A percentile compares a stretch with the other conserved stretches of the same genome.
These are phyloP conservation scores for Candolleomyces aberdarensis DNA, from an alignment of 768 basidiomycete genomes.

Conservation along the genomic window DNA sequence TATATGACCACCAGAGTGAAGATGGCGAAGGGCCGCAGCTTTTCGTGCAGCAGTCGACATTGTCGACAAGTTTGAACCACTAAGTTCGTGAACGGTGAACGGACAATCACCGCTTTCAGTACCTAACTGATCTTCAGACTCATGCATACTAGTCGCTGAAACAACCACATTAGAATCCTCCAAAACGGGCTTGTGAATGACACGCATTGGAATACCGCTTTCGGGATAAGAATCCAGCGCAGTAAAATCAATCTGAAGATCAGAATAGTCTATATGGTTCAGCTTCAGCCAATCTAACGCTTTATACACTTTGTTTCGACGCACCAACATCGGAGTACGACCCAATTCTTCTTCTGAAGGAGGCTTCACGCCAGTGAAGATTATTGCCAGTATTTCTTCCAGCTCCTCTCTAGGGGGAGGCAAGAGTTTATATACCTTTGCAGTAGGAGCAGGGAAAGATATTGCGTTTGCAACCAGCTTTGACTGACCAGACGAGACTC, in stretches of 20 bases:
- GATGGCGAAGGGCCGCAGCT: neutral
- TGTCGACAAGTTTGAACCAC: slow-evolving; percentile 5
- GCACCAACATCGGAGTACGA: slow-evolving; percentile 25
- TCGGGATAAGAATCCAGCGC: slow-evolving; percentile 22
- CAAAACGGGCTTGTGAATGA: slow-evolving; percentile 18
- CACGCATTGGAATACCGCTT: slow-evolving; percentile 17
- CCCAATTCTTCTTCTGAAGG: slow-evolving; percentile 24
- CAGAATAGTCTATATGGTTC: slow-evolving; percentile 31
- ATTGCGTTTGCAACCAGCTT: no score
- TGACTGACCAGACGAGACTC: no score
- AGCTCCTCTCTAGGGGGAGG: no score
- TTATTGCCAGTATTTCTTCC: no score
- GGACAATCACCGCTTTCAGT: slow-evolving; percentile 28
- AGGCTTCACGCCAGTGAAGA: slow-evolving; percentile 26
- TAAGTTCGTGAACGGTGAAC: slow-evolving; percentile 36
- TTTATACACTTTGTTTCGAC: slow-evolving; percentile 16
- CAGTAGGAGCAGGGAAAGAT: no score
- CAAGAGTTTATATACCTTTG: no score
- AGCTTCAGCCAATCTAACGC: slow-evolving; percentile 34
- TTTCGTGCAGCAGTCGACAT: neutral
- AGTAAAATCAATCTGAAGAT: slow-evolving; percentile 25
- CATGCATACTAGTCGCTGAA: slow-evolving; percentile 17
- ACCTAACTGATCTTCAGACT: slow-evolving; percentile 27
- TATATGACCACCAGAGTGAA: neutral
- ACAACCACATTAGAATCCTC: slow-evolving; percentile 18